phyloP scores from a whole-genome alignment of 805 yeast genomes.

The Nakazawaea holstii region DNA sequence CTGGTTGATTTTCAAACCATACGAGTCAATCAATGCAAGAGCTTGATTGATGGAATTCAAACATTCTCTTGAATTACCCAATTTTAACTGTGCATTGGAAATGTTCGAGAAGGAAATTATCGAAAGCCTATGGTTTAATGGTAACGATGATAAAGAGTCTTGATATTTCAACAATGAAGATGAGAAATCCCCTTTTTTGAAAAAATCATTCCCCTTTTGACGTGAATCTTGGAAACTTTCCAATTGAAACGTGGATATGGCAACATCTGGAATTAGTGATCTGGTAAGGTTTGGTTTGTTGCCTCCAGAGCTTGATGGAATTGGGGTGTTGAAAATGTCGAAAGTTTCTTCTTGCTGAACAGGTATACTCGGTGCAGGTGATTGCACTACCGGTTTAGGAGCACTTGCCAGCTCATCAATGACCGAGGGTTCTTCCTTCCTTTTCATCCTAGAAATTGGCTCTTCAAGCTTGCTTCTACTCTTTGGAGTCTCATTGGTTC shows the following conservation, averaged over 20 bases:
- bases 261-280: constrained; percentile 13
- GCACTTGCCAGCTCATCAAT: constrained; percentile 6
- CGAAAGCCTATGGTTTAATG: constrained; percentile 2
- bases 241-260: constrained; percentile 18
- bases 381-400: constrained; percentile 2
- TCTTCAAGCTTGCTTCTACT: constrained; percentile 12
- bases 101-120: constrained; percentile 47
- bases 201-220: constrained; percentile 55
- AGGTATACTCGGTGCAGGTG: neutral
- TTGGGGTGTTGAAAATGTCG: constrained; percentile 22
- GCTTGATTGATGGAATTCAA: constrained; percentile 43
- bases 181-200: constrained; percentile 78
- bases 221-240: constrained; percentile 42
- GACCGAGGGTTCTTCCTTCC: constrained; percentile 13
- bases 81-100: constrained; percentile 57
- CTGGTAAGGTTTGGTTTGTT: neutral
- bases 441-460: constrained; percentile 18
- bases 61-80: constrained; percentile 63
- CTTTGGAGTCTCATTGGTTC: neutral
- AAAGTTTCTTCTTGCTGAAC: constrained; percentile 17
- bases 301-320: constrained; percentile 3
- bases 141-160: constrained; percentile 16
- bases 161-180: constrained; percentile 58
- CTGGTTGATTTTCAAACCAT: constrained; percentile 18
- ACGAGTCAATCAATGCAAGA: constrained; percentile 31